Conservation (phyloP, 805 yeast species). For the Osmozyma mogii region DNA sequence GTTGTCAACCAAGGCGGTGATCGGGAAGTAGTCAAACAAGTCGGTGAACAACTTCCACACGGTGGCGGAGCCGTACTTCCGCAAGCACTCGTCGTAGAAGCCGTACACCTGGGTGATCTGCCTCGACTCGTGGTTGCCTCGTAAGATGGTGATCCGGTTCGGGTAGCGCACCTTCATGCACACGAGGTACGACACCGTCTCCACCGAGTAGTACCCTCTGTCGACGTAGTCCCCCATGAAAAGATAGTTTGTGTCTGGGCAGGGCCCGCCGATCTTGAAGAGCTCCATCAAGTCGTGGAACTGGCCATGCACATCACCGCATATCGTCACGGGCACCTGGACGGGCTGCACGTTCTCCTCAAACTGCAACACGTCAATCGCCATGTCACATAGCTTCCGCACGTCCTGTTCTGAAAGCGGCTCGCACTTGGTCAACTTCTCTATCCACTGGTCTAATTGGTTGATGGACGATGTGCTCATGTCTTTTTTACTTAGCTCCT, state of each 20-base stretch:
- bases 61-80: slow-evolving; percentile 88
- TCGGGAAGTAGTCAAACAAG: slow-evolving; percentile 86
- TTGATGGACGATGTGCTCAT: slow-evolving; percentile 36
- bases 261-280: slow-evolving; percentile 90
- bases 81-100: slow-evolving; percentile 90
- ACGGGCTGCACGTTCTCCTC: slow-evolving; percentile 94
- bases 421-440: slow-evolving; percentile 83
- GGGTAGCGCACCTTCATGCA: slow-evolving; percentile 88
- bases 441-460: slow-evolving; percentile 90
- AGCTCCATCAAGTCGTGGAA: slow-evolving; percentile 90
- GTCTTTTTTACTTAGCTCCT: slow-evolving; percentile 30
- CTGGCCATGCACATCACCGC: slow-evolving; percentile 98
- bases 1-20: slow-evolving; percentile 95
- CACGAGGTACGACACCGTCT: slow-evolving; percentile 90
- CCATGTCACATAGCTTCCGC: slow-evolving; percentile 94
- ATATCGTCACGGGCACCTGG: slow-evolving; percentile 86
- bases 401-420: slow-evolving; percentile 85
- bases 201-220: slow-evolving; percentile 92
- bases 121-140: slow-evolving; percentile 97
- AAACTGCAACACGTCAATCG: slow-evolving; percentile 91
- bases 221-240: slow-evolving; percentile 96
- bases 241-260: slow-evolving; percentile 68
- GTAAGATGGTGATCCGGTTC: slow-evolving; percentile 73
- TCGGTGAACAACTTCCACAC: slow-evolving; percentile 97
- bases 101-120: slow-evolving; percentile 99